Percentiles rank a stretch among this genome's conserved stretches.
Conservation (phyloP, 129 eudicot species). For the Daucus carota region DH1_v3.0 NC_030381.2:51078001-51078500, state of each 20-base stretch:
- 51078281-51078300: constrained; percentile 1
- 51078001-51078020: no score
- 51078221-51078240: constrained; percentile 17
- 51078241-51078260: constrained; percentile 11
- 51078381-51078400: not conserved
- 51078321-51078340: constrained; percentile 5
- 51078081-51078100: not conserved
- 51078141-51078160: not conserved
- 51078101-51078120: not conserved
- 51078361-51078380: not conserved
- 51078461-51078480: not conserved
- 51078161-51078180: not conserved
- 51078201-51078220: not conserved
- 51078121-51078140: not conserved
- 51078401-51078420: not conserved
- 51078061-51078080: not conserved
- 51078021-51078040: no score
- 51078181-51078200: not conserved
- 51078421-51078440: not conserved
- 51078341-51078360: not conserved
- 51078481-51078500: constrained; percentile 38
- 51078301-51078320: not conserved
- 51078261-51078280: constrained; percentile 13
- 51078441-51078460: not conserved
- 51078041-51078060: no score